A percentile compares a stretch with the other conserved stretches of the same genome.
Conservation (phyloP, 2,329 filamentous ascomycete species). For the Pseudopyricularia cyperi region DNA sequence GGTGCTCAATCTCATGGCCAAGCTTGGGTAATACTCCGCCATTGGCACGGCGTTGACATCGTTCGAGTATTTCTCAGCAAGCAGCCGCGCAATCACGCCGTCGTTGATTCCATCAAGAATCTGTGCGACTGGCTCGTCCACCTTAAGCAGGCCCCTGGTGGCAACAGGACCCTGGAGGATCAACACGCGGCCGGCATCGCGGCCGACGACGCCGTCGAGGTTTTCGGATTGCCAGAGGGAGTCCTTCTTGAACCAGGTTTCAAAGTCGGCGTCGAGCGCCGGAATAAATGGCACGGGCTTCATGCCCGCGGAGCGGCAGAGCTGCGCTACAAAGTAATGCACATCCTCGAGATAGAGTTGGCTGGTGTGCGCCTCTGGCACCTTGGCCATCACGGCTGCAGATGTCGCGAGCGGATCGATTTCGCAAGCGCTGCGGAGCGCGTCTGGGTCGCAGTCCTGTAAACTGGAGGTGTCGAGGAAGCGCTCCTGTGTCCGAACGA, state of each 20-base stretch:
- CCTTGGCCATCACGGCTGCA: slow-evolving; percentile 65
- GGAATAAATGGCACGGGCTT: slow-evolving; percentile 84
- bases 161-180: slow-evolving; percentile 95
- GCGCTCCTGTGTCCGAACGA: slow-evolving; percentile 90
- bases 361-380: slow-evolving; percentile 77
- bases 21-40: neutral
- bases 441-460: slow-evolving; percentile 54
- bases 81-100: neutral
- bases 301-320: slow-evolving; percentile 52
- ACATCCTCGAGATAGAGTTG: slow-evolving; percentile 97
- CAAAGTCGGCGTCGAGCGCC: slow-evolving; percentile 89
- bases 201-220: slow-evolving; percentile 83
- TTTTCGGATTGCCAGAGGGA: slow-evolving; percentile 99
- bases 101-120: slow-evolving; percentile 35
- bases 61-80: neutral
- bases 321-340: slow-evolving; percentile 86
- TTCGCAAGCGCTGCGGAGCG: slow-evolving; percentile 78
- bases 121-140: slow-evolving; percentile 89
- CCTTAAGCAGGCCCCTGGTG: slow-evolving; percentile 73
- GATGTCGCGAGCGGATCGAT: slow-evolving; percentile 67
- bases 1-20: neutral
- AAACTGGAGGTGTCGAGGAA: slow-evolving; percentile 46
- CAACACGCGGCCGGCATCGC: slow-evolving; percentile 91
- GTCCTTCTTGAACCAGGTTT: slow-evolving; percentile 99
- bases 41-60: neutral